These are phyloP conservation scores for Neoboletus subvelutipes DNA, from an alignment of 768 basidiomycete genomes.

Conservation along the genomic window DNA sequence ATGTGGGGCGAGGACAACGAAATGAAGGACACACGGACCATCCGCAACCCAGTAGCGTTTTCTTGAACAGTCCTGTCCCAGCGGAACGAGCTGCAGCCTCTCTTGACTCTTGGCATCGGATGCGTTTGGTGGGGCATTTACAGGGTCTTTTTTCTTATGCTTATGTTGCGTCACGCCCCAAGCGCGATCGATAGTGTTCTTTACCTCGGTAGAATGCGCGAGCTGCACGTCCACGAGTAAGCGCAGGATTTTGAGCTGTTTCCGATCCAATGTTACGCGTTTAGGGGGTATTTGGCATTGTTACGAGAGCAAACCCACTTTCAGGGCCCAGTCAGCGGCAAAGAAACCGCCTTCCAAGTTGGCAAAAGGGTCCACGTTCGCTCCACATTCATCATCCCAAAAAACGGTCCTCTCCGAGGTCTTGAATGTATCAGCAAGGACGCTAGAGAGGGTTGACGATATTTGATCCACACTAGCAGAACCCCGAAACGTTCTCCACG, in stretches of 20 bases:
- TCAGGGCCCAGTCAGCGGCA: slow-evolving; percentile 76
- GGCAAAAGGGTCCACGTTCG: slow-evolving; percentile 74
- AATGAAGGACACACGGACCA: slow-evolving; percentile 67
- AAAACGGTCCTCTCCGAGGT: slow-evolving; percentile 72
- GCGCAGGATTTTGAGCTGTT: slow-evolving; percentile 77
- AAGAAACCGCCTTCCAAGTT: slow-evolving; percentile 72
- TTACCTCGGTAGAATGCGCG: slow-evolving; percentile 64
- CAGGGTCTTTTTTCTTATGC: slow-evolving; percentile 75
- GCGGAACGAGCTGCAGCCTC: slow-evolving; percentile 60
- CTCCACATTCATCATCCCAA: slow-evolving; percentile 69
- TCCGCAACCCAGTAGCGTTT: slow-evolving; percentile 86
- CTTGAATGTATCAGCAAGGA: slow-evolving; percentile 73
- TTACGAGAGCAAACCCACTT: slow-evolving; percentile 51
- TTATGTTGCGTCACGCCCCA: slow-evolving; percentile 86
- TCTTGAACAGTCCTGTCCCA: slow-evolving; percentile 74
- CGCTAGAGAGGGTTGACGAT: slow-evolving; percentile 66
- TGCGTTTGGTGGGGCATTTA: slow-evolving; percentile 53
- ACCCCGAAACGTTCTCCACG: slow-evolving; percentile 31
- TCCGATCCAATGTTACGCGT: slow-evolving; percentile 25
- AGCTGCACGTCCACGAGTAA: slow-evolving; percentile 86
- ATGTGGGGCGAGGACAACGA: slow-evolving; percentile 31
- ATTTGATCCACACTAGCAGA: slow-evolving; percentile 73
- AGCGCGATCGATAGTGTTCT: slow-evolving; percentile 73
- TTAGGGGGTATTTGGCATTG: slow-evolving; percentile 27
- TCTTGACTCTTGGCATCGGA: slow-evolving; percentile 67